Percentiles rank a stretch among this genome's conserved stretches.
phyloP scores from a whole-genome alignment of 805 yeast species.

The Kodamaea hsintzibuensis region DNA sequence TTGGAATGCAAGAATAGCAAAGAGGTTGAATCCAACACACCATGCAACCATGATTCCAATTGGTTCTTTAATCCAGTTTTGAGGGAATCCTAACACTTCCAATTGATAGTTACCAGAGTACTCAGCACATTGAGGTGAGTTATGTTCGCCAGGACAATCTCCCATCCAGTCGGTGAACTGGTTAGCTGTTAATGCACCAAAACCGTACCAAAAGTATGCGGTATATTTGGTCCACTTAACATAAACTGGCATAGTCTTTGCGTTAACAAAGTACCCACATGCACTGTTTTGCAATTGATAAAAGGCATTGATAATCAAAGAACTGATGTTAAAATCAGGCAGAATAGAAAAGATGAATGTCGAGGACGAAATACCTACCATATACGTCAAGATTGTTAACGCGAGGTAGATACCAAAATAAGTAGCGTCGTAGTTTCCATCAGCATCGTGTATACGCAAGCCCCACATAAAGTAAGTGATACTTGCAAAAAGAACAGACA shows the following conservation, averaged over 20 bases:
- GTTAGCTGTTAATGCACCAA: constrained; percentile 66
- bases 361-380: constrained; percentile 22
- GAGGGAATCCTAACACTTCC: constrained; percentile 57
- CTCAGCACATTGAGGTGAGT: constrained; percentile 32
- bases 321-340: constrained; percentile 61
- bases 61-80: constrained; percentile 67
- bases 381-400: constrained; percentile 17
- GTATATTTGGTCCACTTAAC: constrained; percentile 82
- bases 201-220: constrained; percentile 76
- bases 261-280: constrained; percentile 78
- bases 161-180: constrained; percentile 65
- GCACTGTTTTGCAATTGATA: constrained; percentile 76
- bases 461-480: constrained; percentile 82
- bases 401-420: constrained; percentile 24
- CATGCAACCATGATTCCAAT: constrained; percentile 59
- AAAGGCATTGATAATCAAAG: constrained; percentile 60
- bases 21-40: constrained; percentile 52
- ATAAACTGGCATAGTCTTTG: constrained; percentile 75
- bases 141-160: constrained; percentile 49
- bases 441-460: constrained; percentile 36
- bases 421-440: constrained; percentile 13
- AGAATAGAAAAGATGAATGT: constrained; percentile 43
- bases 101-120: constrained; percentile 59
- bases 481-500: constrained; percentile 57
- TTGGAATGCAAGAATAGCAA: constrained; percentile 50